Conservation (phyloP, 2,329 filamentous ascomycete species). For the Ceratocystiopsis sp. region DNA sequence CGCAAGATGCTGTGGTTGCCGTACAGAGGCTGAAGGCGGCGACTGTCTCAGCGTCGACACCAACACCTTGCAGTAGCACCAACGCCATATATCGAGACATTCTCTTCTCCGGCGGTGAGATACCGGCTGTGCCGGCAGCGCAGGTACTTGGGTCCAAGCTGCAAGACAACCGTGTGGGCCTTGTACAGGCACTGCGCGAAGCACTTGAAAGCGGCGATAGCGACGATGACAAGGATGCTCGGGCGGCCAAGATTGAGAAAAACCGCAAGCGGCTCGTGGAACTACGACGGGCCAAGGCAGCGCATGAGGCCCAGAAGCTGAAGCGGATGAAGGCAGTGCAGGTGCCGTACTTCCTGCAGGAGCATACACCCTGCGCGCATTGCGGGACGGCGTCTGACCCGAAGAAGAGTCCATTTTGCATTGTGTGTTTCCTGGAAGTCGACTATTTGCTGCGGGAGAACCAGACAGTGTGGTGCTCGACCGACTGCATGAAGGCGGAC, state of each 20-base stretch:
- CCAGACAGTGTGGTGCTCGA: slow-evolving; percentile 9
- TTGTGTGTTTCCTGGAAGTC: slow-evolving; percentile 10
- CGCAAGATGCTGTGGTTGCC: background rate
- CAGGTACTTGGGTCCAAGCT: slow-evolving; percentile 3
- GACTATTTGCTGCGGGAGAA: slow-evolving; percentile 8
- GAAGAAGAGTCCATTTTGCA: slow-evolving; percentile 7
- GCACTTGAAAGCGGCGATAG: background rate
- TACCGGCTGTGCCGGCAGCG: slow-evolving; percentile 1
- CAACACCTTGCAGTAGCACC: slow-evolving; percentile 2
- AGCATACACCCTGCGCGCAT: slow-evolving; percentile 4
- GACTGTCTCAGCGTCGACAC: too few species aligned
- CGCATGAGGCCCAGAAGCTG: slow-evolving; percentile 29
- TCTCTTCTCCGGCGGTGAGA: slow-evolving; percentile 4
- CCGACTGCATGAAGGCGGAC: slow-evolving; percentile 5
- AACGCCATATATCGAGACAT: slow-evolving; percentile 9
- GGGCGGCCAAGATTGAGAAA: slow-evolving; percentile 12
- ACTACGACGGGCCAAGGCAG: slow-evolving; percentile 42
- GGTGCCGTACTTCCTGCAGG: slow-evolving; percentile 9
- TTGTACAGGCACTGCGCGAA: slow-evolving; percentile 6
- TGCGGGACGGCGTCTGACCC: slow-evolving; percentile 6
- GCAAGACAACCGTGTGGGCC: slow-evolving; percentile 2
- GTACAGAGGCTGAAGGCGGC: slow-evolving; percentile 2
- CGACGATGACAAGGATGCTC: slow-evolving; percentile 4
- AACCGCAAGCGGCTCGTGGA: slow-evolving; percentile 23
- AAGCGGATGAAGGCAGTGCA: slow-evolving; percentile 16